phyloP scores from a whole-genome alignment of 371 early-diverging fungal species.

The Paramicrosporidium saccamoebae region DNA sequence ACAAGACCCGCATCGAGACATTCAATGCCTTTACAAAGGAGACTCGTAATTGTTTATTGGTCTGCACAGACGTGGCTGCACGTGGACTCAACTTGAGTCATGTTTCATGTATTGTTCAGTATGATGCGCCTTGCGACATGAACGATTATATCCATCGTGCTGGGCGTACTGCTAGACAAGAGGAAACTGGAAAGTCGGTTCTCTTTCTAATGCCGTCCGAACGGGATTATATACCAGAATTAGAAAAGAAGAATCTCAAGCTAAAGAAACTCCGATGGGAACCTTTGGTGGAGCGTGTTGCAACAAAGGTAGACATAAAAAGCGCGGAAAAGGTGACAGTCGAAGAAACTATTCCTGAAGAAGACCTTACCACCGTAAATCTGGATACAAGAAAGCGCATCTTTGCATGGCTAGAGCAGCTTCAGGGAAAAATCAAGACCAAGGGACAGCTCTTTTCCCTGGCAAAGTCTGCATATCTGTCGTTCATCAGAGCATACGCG shows the following conservation, averaged over 20 bases:
- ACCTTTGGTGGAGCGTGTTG: constrained; percentile 4
- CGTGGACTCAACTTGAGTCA: constrained; percentile 90
- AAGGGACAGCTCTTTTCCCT: too few relatives aligned
- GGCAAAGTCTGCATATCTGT: constrained; percentile 28
- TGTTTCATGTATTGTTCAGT: constrained; percentile 73
- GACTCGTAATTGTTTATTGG: constrained; percentile 18
- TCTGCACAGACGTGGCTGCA: constrained; percentile 92
- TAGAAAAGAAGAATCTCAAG: constrained; percentile 23
- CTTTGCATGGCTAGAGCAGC: too few relatives aligned
- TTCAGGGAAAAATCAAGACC: too few relatives aligned
- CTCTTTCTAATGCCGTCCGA: constrained; percentile 63
- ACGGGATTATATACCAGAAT: constrained; percentile 31
- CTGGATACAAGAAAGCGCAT: too few relatives aligned
- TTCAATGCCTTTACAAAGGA: constrained; percentile 27
- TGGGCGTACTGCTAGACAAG: constrained; percentile 91
- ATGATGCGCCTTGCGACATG: constrained; percentile 76
- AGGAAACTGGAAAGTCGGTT: constrained; percentile 41
- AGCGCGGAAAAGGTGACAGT: too few relatives aligned
- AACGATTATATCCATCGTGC: constrained; percentile 86
- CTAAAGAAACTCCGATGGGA: constrained; percentile 6
- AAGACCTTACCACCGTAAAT: too few relatives aligned
- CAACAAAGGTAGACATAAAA: too few relatives aligned
- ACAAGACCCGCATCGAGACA: constrained; percentile 27
- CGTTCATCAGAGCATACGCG: constrained; percentile 66
- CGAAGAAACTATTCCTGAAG: too few relatives aligned